Evolutionary conservation across 768 basidiomycete species (phyloP), one percentile per base, ranked within the genome.

Genomic region (Termitomyces sp.): DNA sequence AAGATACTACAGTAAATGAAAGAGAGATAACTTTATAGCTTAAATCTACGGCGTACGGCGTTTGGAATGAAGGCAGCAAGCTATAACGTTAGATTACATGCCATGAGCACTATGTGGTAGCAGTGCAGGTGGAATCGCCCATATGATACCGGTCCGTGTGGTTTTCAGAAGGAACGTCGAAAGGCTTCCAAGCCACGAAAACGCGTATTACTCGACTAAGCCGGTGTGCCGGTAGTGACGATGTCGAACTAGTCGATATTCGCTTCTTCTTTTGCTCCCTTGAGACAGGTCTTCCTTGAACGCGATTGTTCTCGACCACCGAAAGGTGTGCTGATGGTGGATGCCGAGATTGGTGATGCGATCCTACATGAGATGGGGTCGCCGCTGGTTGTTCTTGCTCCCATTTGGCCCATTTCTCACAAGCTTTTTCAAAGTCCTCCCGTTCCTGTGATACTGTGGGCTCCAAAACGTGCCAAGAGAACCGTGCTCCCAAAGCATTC

Each of bases 141-240:
- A 13, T 52, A 18, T 24, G 5, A 6, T 24, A 50, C 18, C 34
- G n/a, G n/a, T n/a, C n/a, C n/a, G n/a, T n/a, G n/a, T n/a, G 37
- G 22, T 53, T 18, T 48, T 24, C 49, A 18, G n/a, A 45, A 40
- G 18, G 16, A 44, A 16, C 10, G 44, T 59, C 60, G 4, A 10
- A 71, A 46, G 75, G 66, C 71, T 86, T 87, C 83, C 85, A 84
- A 50, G 82, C 84, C 13, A 82, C 80, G 64, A 82, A 83, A 8
- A 82, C 77, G 39, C 79, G 77, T 57, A 83, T 69, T 16, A 78
- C 76, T 48, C 85, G 76, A 68, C 84, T 83, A n/a, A 83, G 69
- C 55, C 76, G 77, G 32, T 72, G 67, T 1, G 72, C 68, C 7
- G 75, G 73, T 2, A 68, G 62, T 16, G 66, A 52, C 14, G 62